These are phyloP conservation scores for Sporothrix curviconia DNA, from an alignment of 2,329 filamentous ascomycete genomes.

Conservation along the genomic window DNA sequence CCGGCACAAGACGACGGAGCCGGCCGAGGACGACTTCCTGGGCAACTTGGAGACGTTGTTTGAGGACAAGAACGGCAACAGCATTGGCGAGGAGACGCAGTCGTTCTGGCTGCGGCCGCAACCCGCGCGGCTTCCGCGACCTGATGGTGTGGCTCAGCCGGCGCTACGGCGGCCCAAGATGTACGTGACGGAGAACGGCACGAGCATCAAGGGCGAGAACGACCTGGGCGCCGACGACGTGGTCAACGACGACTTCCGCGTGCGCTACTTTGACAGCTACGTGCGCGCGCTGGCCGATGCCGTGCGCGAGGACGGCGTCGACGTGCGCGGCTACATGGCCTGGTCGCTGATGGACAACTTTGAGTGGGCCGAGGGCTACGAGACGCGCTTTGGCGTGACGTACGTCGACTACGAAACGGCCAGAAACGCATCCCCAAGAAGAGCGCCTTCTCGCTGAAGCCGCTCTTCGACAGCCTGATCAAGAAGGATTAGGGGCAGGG, in stretches of 20 bases:
- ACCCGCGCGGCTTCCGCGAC: slow-evolving; percentile 68
- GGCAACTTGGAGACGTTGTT: slow-evolving; percentile 71
- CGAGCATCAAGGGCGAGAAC: slow-evolving; percentile 76
- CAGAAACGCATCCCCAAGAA: slow-evolving; percentile 81
- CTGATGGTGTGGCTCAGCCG: slow-evolving; percentile 71
- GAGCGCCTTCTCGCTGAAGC: slow-evolving; percentile 65
- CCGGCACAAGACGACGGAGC: slow-evolving; percentile 58
- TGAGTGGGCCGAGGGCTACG: slow-evolving; percentile 87
- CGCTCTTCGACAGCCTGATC: slow-evolving; percentile 65
- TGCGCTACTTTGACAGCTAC: slow-evolving; percentile 72
- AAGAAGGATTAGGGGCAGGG: slow-evolving; percentile 55
- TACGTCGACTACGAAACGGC: slow-evolving; percentile 74
- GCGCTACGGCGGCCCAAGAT: slow-evolving; percentile 71
- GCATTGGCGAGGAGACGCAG: slow-evolving; percentile 76
- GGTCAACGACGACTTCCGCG: slow-evolving; percentile 74
- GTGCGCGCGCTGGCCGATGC: slow-evolving; percentile 71
- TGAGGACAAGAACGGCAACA: slow-evolving; percentile 63
- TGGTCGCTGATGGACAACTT: slow-evolving; percentile 91
- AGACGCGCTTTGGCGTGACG: slow-evolving; percentile 77
- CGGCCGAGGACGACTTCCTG: slow-evolving; percentile 60
- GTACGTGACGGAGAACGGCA: slow-evolving; percentile 86
- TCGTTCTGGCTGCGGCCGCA: slow-evolving; percentile 74
- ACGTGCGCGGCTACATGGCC: slow-evolving; percentile 73
- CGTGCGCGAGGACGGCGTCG: slow-evolving; percentile 62
- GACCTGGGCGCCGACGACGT: slow-evolving; percentile 64